Evolutionary conservation across 2,329 filamentous ascomycete genomes (phyloP).

Genomic region (Drechslerella dactyloides): DNA sequence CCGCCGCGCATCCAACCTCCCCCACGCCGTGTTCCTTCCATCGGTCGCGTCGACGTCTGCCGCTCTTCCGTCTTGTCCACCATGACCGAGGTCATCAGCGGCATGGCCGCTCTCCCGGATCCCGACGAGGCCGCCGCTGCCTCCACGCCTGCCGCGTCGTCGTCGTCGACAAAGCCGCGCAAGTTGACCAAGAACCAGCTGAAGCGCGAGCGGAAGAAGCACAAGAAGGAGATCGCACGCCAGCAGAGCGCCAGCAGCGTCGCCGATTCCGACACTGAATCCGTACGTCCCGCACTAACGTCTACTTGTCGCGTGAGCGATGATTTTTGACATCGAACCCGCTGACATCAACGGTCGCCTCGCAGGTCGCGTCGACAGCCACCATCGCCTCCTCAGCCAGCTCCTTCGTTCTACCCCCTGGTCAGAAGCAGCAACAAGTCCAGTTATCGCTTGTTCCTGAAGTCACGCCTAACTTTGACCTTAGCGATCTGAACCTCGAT

Average conservation of each 20-base stretch:
- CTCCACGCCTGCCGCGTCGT: conserved; percentile 33
- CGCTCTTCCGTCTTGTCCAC: neutral
- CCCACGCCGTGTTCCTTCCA: neutral
- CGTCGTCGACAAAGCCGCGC: conserved; percentile 39
- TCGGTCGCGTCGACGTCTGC: conserved; percentile 1
- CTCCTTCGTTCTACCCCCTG: conserved; percentile 30
- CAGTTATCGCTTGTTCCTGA: conserved; percentile 56
- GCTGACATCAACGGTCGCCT: conserved; percentile 53
- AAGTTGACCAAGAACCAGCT: conserved; percentile 95
- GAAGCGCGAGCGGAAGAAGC: conserved; percentile 92
- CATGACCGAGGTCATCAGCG: conserved; percentile 46
- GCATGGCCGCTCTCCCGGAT: conserved; percentile 32
- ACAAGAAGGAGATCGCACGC: conserved; percentile 74
- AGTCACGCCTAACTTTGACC: conserved; percentile 61
- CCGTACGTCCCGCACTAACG: conserved; percentile 51
- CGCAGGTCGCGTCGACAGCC: conserved; percentile 50
- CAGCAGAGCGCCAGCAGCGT: conserved; percentile 58
- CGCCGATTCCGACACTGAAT: conserved; percentile 57
- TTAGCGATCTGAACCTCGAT: conserved; percentile 63
- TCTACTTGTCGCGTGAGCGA: conserved; percentile 12
- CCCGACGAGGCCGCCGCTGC: conserved; percentile 15
- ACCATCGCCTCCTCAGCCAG: conserved; percentile 41
- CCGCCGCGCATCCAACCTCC: neutral
- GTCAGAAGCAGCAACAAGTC: conserved; percentile 52
- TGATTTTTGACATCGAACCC: conserved; percentile 54